Evolutionary conservation across 169 alveolate genomes (phyloP).

Genomic region (Eimeria necatrix): DNA sequence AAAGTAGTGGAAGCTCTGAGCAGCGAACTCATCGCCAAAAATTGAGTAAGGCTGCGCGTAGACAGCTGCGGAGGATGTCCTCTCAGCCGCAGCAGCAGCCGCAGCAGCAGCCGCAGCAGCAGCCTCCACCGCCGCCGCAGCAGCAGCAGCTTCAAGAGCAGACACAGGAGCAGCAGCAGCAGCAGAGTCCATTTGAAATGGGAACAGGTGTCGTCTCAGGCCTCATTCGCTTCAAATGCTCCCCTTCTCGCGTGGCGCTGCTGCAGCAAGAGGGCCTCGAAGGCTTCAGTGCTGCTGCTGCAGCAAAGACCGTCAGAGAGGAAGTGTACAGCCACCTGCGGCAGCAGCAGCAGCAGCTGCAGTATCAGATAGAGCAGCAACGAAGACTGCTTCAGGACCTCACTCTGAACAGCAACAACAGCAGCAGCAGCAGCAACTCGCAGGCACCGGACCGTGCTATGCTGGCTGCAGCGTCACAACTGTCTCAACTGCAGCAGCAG

Average conservation of each 20-base stretch:
- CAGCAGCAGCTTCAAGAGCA: conserved; percentile 28
- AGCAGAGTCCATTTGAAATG: neutral
- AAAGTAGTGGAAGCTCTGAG: neutral
- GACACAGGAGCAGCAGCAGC: conserved; percentile 64
- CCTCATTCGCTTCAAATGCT: neutral
- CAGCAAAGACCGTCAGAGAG: conserved; percentile 25
- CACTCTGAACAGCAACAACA: conserved; percentile 7
- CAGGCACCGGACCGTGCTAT: conserved; percentile 3
- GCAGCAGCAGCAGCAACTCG: conserved; percentile 47
- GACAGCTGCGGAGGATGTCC: conserved; percentile 37
- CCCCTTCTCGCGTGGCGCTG: conserved; percentile 55
- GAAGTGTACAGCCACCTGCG: conserved; percentile 19
- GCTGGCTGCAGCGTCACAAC: conserved; percentile 49
- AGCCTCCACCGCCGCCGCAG: neutral
- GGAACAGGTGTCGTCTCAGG: conserved; percentile 32
- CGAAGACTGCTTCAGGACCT: neutral
- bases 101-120: conserved; percentile 40
- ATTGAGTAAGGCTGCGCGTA: conserved; percentile 47
- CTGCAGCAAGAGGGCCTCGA: conserved; percentile 75
- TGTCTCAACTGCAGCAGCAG: conserved; percentile 72
- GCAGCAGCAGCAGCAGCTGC: conserved; percentile 70
- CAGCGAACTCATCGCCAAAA: conserved; percentile 23
- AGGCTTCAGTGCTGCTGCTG: conserved; percentile 42
- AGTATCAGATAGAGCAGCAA: conserved; percentile 52
- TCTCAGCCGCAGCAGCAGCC: conserved; percentile 27